A percentile compares a stretch with the other conserved stretches of the same genome.
These are phyloP conservation scores for Neolentinus lepideus DNA, from an alignment of 1,284 basidiomycete genomes.

Conservation along the genomic window DNA sequence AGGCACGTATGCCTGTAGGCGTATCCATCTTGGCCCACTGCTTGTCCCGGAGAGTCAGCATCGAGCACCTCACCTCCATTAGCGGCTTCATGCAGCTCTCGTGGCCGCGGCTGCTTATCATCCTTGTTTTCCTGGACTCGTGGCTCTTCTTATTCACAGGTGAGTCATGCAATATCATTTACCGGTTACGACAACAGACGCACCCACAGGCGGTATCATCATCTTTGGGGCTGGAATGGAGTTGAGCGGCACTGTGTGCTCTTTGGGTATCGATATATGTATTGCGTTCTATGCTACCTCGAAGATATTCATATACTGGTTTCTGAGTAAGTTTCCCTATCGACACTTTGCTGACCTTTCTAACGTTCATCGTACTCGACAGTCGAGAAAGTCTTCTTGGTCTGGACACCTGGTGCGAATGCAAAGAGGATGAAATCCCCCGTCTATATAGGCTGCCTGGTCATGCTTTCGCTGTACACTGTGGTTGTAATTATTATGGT, in stretches of 20 bases:
- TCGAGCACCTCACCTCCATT: conserved; percentile 15
- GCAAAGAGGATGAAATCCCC: conserved; percentile 21
- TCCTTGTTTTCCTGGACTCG: conserved; percentile 24
- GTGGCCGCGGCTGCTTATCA: conserved; percentile 20
- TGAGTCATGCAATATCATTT: conserved; percentile 13
- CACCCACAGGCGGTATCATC: conserved; percentile 25
- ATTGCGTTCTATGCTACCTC: conserved; percentile 30
- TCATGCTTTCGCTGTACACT: conserved; percentile 23
- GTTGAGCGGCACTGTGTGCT: conserved; percentile 21
- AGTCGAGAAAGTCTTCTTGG: conserved; percentile 30
- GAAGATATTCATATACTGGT: conserved; percentile 32
- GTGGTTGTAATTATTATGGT: conserved; percentile 25
- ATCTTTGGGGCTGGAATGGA: conserved; percentile 30
- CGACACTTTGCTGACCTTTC: neutral
- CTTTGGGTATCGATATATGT: conserved; percentile 28
- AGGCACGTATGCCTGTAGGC: conserved; percentile 14
- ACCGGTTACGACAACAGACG: neutral
- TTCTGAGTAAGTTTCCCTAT: conserved; percentile 20
- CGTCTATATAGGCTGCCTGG: conserved; percentile 27
- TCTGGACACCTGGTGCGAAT: conserved; percentile 19
- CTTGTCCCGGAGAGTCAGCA: conserved; percentile 19
- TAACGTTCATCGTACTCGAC: conserved; percentile 10
- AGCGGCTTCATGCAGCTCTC: conserved; percentile 15
- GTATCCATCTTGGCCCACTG: conserved; percentile 22
- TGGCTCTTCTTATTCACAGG: conserved; percentile 29